Conservation (phyloP, 2,329 filamentous ascomycete species). For the Ilyonectria robusta region DNA sequence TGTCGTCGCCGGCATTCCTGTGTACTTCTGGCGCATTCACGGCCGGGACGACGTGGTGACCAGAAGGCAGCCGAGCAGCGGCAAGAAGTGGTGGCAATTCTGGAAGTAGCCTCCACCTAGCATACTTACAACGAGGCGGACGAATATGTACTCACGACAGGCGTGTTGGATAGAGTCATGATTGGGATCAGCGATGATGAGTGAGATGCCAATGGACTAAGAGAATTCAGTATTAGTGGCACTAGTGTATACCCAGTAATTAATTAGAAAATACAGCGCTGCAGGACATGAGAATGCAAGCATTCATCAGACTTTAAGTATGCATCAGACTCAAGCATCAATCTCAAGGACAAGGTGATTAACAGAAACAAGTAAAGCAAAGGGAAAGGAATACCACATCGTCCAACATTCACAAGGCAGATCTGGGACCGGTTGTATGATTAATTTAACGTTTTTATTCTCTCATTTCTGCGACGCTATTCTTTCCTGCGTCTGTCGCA, state of each 20-base stretch:
- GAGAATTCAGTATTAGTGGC: not conserved
- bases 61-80: slow-evolving; percentile 54
- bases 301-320: not conserved
- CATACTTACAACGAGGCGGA: not conserved
- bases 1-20: slow-evolving; percentile 84
- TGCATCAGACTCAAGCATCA: not conserved
- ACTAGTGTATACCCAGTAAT: slow-evolving; percentile 3
- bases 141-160: not conserved
- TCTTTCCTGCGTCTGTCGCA: not conserved
- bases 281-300: slow-evolving; percentile 7
- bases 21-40: slow-evolving; percentile 90
- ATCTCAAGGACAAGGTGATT: not conserved
- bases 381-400: not conserved
- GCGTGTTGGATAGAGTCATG: slow-evolving; percentile 2
- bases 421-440: not conserved
- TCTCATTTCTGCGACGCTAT: slow-evolving; percentile 3
- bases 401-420: not conserved
- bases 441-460: slow-evolving; percentile 11
- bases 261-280: slow-evolving; percentile 3
- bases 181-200: slow-evolving; percentile 5
- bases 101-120: slow-evolving; percentile 59
- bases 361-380: too few species aligned
- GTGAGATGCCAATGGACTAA: not conserved
- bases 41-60: slow-evolving; percentile 69
- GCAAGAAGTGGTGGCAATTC: slow-evolving; percentile 70